These are phyloP conservation scores for Argentina anserina DNA, from an alignment of 306 rosid genomes.

Conservation along the genomic window DNA sequence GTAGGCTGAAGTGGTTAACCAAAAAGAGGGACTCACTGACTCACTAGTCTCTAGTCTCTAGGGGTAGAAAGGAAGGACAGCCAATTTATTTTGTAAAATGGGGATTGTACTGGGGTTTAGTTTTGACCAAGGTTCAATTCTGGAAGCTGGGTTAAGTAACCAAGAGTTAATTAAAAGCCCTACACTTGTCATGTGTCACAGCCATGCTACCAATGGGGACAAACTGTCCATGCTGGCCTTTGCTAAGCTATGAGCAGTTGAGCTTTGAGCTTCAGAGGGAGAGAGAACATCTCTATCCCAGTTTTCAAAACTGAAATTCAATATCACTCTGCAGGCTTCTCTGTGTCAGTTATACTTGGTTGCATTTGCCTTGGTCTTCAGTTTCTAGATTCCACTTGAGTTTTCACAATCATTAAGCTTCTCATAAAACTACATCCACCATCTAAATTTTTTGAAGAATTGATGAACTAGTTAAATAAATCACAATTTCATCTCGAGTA, in stretches of 20 bases:
- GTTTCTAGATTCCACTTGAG: neutral
- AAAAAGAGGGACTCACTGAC: slow-evolving; percentile 31
- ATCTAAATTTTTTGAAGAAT: no score
- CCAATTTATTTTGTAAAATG: neutral
- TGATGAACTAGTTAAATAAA: no score
- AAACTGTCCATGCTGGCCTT: slow-evolving; percentile 35
- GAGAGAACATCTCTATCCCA: slow-evolving; percentile 17
- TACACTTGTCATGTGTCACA: slow-evolving; percentile 73
- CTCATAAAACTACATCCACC: no score
- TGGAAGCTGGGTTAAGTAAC: slow-evolving; percentile 42
- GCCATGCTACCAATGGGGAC: slow-evolving; percentile 79
- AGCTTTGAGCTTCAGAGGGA: neutral
- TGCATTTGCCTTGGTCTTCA: neutral
- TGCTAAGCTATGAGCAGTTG: slow-evolving; percentile 8
- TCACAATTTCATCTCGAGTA: no score
- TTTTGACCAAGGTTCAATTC: slow-evolving; percentile 31
- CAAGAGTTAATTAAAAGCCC: slow-evolving; percentile 41
- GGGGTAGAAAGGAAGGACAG: slow-evolving; percentile 10
- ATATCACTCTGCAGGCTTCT: neutral
- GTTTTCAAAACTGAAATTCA: slow-evolving; percentile 2
- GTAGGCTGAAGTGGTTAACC: slow-evolving; percentile 84
- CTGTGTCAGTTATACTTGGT: neutral
- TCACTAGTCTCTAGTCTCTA: neutral
- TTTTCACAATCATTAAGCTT: neutral
- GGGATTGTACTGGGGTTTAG: neutral